Evolutionary conservation across 345 rosid genomes (phyloP).

Genomic region (Aquilaria malaccensis): DNA sequence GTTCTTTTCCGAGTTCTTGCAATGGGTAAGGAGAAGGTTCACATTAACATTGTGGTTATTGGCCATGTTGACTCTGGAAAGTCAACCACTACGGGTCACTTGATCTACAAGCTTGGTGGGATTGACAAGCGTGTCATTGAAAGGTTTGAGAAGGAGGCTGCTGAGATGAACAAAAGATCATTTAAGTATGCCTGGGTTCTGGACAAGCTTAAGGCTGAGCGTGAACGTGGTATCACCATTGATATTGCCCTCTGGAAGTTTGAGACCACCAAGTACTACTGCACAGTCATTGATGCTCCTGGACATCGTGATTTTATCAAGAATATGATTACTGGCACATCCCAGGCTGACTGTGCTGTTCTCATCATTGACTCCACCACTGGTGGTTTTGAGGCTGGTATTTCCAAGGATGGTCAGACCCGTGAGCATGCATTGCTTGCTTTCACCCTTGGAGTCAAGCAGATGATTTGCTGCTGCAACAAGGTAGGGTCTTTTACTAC

Average conservation of each 20-base stretch:
- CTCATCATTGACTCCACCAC: constrained; percentile 78
- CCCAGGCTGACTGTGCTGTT: constrained; percentile 79
- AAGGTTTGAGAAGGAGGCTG: constrained; percentile 77
- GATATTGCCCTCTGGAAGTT: constrained; percentile 74
- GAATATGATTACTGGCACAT: constrained; percentile 80
- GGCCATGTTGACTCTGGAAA: constrained; percentile 58
- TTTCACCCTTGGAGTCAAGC: constrained; percentile 66
- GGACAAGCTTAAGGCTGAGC: constrained; percentile 81
- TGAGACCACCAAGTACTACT: constrained; percentile 66
- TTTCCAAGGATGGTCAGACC: constrained; percentile 83
- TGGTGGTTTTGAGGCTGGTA: constrained; percentile 84
- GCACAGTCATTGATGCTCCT: constrained; percentile 76
- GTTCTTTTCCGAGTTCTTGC: not conserved
- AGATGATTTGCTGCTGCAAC: constrained; percentile 78
- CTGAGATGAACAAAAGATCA: constrained; percentile 79
- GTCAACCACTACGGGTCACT: constrained; percentile 65
- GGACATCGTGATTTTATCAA: constrained; percentile 78
- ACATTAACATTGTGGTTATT: constrained; percentile 39
- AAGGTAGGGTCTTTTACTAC: constrained; percentile 25
- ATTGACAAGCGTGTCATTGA: constrained; percentile 82
- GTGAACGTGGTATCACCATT: constrained; percentile 76
- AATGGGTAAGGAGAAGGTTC: constrained; percentile 36
- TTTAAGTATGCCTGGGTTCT: constrained; percentile 79
- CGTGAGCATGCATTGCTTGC: constrained; percentile 69
- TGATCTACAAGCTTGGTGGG: constrained; percentile 82